Evolutionary conservation across 2,329 filamentous ascomycete species (phyloP).

Genomic region (Tolypocladium amazonense): DNA sequence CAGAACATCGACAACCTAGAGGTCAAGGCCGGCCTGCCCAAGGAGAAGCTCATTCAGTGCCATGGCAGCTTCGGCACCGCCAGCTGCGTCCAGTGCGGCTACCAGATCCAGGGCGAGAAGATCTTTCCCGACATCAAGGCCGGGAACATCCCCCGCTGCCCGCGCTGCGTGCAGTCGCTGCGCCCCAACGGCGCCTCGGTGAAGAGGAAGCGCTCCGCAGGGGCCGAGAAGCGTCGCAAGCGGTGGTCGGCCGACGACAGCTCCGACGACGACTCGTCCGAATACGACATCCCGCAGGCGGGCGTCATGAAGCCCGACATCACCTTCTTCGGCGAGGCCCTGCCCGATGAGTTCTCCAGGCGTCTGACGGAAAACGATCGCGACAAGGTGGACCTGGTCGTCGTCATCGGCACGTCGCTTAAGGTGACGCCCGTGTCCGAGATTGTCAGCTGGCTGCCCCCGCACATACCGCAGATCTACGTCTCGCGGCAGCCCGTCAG

Average conservation of each 20-base stretch:
- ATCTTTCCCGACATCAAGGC: constrained; percentile 74
- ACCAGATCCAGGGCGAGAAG: constrained; percentile 60
- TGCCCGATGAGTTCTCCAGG: constrained; percentile 73
- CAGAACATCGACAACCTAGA: constrained; percentile 99
- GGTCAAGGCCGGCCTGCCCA: constrained; percentile 68
- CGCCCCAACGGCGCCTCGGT: constrained; percentile 13
- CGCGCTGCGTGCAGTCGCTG: constrained; percentile 52
- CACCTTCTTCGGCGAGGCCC: constrained; percentile 89
- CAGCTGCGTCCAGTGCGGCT: constrained; percentile 72
- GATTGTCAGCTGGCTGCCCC: constrained; percentile 69
- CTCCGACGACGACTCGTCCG: constrained; percentile 34
- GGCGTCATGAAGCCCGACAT: constrained; percentile 97
- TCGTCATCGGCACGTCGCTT: constrained; percentile 92
- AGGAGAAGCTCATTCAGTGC: constrained; percentile 83
- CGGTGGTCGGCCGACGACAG: constrained; percentile 27
- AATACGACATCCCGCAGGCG: constrained; percentile 47
- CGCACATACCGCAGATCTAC: constrained; percentile 81
- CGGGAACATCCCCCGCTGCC: constrained; percentile 67
- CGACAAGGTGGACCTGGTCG: constrained; percentile 72
- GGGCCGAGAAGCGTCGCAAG: constrained; percentile 23
- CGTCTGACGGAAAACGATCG: constrained; percentile 75
- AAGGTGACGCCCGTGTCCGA: constrained; percentile 94
- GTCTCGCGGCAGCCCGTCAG: constrained; percentile 74
- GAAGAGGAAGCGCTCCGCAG: constrained; percentile 30
- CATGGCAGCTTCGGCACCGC: constrained; percentile 94